phyloP scores from a whole-genome alignment of 2,329 filamentous ascomycete species.

The Verticillium albo-atrum region DNA sequence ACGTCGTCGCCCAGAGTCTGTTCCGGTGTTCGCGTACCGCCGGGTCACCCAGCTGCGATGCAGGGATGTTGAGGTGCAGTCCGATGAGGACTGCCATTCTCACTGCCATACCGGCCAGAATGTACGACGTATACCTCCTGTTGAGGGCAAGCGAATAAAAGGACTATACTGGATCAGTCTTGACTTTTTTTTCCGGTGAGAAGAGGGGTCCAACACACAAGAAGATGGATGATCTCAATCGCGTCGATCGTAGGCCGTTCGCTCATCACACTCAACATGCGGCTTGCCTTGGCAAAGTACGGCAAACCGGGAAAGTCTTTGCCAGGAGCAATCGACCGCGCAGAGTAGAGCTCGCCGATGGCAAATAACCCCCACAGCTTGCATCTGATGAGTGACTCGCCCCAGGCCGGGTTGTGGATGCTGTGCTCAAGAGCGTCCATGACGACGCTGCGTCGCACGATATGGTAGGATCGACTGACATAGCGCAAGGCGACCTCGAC shows the following conservation, averaged over 20 bases:
- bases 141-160: conserved; percentile 40
- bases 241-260: conserved; percentile 37
- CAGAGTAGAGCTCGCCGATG: conserved; percentile 40
- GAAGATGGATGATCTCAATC: conserved; percentile 37
- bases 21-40: conserved; percentile 32
- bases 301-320: conserved; percentile 34
- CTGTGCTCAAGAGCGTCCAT: conserved; percentile 29
- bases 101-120: conserved; percentile 37
- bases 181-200: neutral
- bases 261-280: conserved; percentile 30
- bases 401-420: conserved; percentile 26
- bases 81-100: conserved; percentile 38
- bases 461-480: conserved; percentile 34
- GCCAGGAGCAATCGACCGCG: conserved; percentile 25
- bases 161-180: conserved; percentile 20
- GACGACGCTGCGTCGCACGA: conserved; percentile 32
- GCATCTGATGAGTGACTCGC: conserved; percentile 27
- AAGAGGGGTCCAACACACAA: conserved; percentile 25
- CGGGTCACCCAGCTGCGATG: conserved; percentile 32
- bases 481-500: conserved; percentile 35
- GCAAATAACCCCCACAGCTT: conserved; percentile 41
- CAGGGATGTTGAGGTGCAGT: conserved; percentile 32
- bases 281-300: conserved; percentile 36
- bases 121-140: conserved; percentile 37
- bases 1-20: conserved; percentile 38